phyloP scores from a whole-genome alignment of 2,329 filamentous ascomycete genomes.

The Periconia digitata region DNA sequence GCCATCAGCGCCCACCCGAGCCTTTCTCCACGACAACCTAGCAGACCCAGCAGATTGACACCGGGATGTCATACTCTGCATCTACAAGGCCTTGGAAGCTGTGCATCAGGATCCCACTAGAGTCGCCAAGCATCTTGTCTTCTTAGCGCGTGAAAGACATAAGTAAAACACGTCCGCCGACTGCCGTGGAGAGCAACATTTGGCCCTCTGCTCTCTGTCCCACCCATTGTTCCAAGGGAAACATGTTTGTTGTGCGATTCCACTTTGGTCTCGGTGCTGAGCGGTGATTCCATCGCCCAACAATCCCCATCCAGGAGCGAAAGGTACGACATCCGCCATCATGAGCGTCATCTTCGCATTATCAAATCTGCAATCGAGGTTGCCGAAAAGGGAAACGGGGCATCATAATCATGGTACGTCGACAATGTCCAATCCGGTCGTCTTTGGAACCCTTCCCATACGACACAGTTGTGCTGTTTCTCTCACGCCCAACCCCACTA shows the following conservation, averaged over 20 bases:
- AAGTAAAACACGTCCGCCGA: slow-evolving; percentile 30
- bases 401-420: slow-evolving; percentile 18
- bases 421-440: too few species aligned
- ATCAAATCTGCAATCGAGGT: slow-evolving; percentile 12
- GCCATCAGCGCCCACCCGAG: neutral
- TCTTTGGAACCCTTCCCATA: too few species aligned
- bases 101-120: slow-evolving; percentile 12
- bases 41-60: neutral
- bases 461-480: too few species aligned
- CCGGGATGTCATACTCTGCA: neutral
- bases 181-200: neutral
- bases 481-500: too few species aligned
- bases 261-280: neutral
- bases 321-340: slow-evolving; percentile 6
- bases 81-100: neutral
- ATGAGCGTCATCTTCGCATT: slow-evolving; percentile 17
- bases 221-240: slow-evolving; percentile 9
- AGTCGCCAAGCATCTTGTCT: slow-evolving; percentile 34
- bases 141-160: slow-evolving; percentile 24
- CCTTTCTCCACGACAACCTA: neutral
- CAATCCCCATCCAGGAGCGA: neutral
- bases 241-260: neutral
- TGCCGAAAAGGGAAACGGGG: slow-evolving; percentile 24
- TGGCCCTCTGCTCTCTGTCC: slow-evolving; percentile 8
- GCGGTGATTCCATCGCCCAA: slow-evolving; percentile 1